A percentile compares a stretch with the other conserved stretches of the same genome.
Evolutionary conservation across 441 rosid species (phyloP).

Genomic region (Daphne laureola): DNA sequence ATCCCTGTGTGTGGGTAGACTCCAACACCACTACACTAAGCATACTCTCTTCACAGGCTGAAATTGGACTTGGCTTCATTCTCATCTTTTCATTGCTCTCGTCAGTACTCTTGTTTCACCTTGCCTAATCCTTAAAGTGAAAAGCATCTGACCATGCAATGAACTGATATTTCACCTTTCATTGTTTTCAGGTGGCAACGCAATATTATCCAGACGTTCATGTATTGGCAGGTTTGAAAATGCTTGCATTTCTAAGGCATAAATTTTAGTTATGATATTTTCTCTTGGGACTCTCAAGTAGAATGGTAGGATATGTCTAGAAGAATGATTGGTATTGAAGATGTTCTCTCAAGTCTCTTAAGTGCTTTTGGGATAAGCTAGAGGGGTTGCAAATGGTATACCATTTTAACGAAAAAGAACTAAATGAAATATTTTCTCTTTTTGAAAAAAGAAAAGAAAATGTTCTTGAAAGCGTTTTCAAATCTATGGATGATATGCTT

Average conservation of each 20-base stretch:
- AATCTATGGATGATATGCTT: too few species aligned
- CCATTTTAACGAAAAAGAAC: too few species aligned
- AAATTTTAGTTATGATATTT: too few species aligned
- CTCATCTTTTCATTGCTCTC: conserved; percentile 70
- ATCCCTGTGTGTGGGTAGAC: conserved; percentile 93
- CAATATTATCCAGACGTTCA: conserved; percentile 85
- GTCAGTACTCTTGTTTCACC: conserved; percentile 28
- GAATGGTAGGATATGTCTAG: too few species aligned
- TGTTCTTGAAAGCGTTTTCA: too few species aligned
- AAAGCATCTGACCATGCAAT: background rate
- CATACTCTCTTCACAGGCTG: conserved; percentile 85
- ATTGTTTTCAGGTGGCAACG: conserved; percentile 79
- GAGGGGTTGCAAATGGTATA: too few species aligned
- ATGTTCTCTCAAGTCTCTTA: too few species aligned
- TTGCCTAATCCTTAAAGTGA: conserved; percentile 1
- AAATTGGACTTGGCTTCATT: conserved; percentile 88
- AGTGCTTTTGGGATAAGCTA: too few species aligned
- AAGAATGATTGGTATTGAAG: too few species aligned
- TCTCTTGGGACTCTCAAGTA: too few species aligned
- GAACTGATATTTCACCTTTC: conserved; percentile 2
- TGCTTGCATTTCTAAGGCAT: background rate
- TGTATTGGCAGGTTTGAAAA: conserved; percentile 88
- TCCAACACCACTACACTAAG: conserved; percentile 80
- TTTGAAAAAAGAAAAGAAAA: too few species aligned
- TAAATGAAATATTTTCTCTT: too few species aligned